These are phyloP conservation scores for Rhizopus delemar DNA, from an alignment of 371 early-diverging fungal species.

Conservation along the genomic window DNA sequence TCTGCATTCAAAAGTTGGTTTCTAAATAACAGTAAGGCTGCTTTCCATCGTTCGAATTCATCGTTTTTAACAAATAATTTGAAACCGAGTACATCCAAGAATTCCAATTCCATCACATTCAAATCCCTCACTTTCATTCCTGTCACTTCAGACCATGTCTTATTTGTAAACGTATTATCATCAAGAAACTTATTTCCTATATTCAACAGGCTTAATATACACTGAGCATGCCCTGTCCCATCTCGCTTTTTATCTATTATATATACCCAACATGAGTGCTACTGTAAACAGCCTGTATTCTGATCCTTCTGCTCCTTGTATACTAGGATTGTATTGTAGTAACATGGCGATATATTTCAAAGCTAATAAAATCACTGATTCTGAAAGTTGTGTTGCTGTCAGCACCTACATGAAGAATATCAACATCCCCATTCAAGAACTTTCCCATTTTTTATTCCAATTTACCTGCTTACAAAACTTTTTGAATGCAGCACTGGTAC, in stretches of 20 bases:
- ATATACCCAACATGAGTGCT: slow-evolving; percentile 65
- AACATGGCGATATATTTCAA: slow-evolving; percentile 67
- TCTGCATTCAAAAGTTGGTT: slow-evolving; percentile 38
- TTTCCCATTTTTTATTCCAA: too few species aligned
- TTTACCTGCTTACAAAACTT: slow-evolving; percentile 57
- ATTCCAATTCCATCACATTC: slow-evolving; percentile 74
- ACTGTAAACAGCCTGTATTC: slow-evolving; percentile 80
- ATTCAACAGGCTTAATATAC: too few species aligned
- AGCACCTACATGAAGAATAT: slow-evolving; percentile 35
- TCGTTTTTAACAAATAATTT: slow-evolving; percentile 60
- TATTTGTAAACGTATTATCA: slow-evolving; percentile 72
- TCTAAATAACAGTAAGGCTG: slow-evolving; percentile 36
- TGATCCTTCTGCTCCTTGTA: slow-evolving; percentile 70
- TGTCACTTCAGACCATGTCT: slow-evolving; percentile 71
- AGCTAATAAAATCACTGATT: slow-evolving; percentile 61
- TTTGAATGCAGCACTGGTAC: slow-evolving; percentile 55
- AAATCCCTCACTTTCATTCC: slow-evolving; percentile 66
- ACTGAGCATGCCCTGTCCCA: background rate
- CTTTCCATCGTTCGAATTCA: slow-evolving; percentile 53
- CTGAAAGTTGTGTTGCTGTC: slow-evolving; percentile 63
- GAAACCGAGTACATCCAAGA: slow-evolving; percentile 62
- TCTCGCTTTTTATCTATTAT: slow-evolving; percentile 8
- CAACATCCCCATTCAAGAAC: background rate
- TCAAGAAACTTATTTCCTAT: slow-evolving; percentile 69
- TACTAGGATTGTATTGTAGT: slow-evolving; percentile 59